phyloP scores from a whole-genome alignment of 257 asterid genomes.

The Phtheirospermum japonicum region DNA sequence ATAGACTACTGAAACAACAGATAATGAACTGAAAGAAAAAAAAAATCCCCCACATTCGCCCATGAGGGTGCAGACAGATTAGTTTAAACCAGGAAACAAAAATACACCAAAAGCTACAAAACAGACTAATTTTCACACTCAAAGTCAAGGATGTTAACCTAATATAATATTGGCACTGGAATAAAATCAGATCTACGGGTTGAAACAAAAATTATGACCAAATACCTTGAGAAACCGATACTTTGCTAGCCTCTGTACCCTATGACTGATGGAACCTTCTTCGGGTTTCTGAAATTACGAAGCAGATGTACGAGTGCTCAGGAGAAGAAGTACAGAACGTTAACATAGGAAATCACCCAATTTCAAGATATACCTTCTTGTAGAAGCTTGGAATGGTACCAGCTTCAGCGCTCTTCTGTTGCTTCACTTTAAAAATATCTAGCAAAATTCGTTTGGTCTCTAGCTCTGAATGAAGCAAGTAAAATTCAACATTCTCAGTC shows the following conservation, averaged over 20 bases:
- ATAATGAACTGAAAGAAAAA: conserved; percentile 12
- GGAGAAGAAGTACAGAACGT: too few relatives aligned
- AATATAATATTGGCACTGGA: background rate
- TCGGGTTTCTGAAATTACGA: conserved; percentile 77
- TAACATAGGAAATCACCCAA: conserved; percentile 4
- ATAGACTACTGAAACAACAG: background rate
- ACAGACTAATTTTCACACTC: conserved; percentile 4
- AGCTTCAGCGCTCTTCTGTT: conserved; percentile 86
- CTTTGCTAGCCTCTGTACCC: conserved; percentile 97
- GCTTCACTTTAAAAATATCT: conserved; percentile 94
- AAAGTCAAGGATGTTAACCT: conserved; percentile 2
- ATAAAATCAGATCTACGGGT: conserved; percentile 27
- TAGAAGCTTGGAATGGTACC: conserved; percentile 93
- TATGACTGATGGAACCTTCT: conserved; percentile 95
- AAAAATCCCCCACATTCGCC: background rate
- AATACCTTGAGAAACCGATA: conserved; percentile 91
- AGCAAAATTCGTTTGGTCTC: conserved; percentile 92
- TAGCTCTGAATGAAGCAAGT: conserved; percentile 57
- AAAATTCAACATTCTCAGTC: conserved; percentile 25
- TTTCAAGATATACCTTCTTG: conserved; percentile 56
- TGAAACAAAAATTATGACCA: conserved; percentile 22
- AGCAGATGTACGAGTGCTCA: conserved; percentile 21
- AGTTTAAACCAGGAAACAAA: background rate
- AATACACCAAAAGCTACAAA: conserved; percentile 11
- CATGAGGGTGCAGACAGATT: conserved; percentile 11